phyloP scores from a whole-genome alignment of 768 basidiomycete genomes.

The Mycena vitilis region DNA sequence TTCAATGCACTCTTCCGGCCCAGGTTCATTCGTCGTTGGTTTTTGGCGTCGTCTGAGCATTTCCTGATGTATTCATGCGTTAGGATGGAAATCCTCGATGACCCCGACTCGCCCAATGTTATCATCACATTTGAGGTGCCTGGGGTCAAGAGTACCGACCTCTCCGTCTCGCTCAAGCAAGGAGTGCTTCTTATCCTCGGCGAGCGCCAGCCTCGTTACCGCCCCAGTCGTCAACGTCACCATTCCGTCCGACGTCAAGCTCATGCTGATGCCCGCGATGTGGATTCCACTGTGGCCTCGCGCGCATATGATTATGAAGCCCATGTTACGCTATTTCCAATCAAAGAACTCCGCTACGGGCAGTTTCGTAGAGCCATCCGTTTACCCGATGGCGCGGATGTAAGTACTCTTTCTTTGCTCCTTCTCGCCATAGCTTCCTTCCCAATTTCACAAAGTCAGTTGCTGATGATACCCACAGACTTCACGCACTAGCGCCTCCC shows the following conservation, averaged over 20 bases:
- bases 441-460: not conserved
- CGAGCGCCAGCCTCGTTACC: constrained; percentile 40
- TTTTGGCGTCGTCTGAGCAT: too few relatives aligned
- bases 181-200: constrained; percentile 51
- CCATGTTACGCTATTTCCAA: constrained; percentile 28
- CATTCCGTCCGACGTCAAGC: constrained; percentile 15
- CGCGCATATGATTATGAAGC: not conserved
- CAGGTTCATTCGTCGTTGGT: constrained; percentile 11
- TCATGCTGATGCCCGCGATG: not conserved
- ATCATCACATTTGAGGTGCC: constrained; percentile 58
- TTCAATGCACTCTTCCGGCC: constrained; percentile 4
- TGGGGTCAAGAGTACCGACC: constrained; percentile 52
- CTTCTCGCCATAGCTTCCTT: not conserved
- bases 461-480: constrained; percentile 48
- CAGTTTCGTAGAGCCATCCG: constrained; percentile 52
- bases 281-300: constrained; percentile 27
- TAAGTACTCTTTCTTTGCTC: too few relatives aligned
- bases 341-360: constrained; percentile 58
- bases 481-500: constrained; percentile 48
- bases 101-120: constrained; percentile 47
- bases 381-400: constrained; percentile 53
- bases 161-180: constrained; percentile 49
- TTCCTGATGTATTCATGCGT: constrained; percentile 3
- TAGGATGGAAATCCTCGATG: constrained; percentile 58
- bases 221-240: constrained; percentile 6